Percentiles rank a stretch among this genome's conserved stretches.
Conservation (phyloP, 192 early-diverging fungal species). For the Nowakowskiella sp. region DNA sequence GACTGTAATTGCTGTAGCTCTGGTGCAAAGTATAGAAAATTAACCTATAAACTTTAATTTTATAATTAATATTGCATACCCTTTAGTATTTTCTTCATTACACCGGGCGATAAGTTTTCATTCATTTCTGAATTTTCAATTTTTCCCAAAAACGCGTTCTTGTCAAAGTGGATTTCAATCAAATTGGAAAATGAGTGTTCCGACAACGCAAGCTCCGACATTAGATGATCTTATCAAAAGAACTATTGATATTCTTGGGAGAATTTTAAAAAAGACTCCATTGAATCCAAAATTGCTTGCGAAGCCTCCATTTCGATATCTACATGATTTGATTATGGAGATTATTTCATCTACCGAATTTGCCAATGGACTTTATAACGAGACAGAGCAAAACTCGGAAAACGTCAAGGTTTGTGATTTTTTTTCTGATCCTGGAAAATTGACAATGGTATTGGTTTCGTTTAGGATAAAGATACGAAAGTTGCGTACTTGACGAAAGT, state of each 20-base stretch:
- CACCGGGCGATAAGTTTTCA: no score
- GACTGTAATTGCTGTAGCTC: conserved; percentile 49
- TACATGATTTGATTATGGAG: conserved; percentile 50
- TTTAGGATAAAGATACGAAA: conserved; percentile 53
- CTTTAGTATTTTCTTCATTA: no score
- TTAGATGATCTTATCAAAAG: conserved; percentile 39
- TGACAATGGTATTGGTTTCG: not conserved
- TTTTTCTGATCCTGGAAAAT: not conserved
- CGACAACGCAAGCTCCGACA: conserved; percentile 12
- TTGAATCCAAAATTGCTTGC: conserved; percentile 45
- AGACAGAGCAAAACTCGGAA: conserved; percentile 42
- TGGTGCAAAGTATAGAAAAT: no score
- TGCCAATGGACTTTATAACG: conserved; percentile 38
- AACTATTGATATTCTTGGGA: conserved; percentile 32
- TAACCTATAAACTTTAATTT: no score
- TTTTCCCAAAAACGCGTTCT: no score
- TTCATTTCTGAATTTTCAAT: no score
- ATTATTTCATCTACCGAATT: conserved; percentile 27
- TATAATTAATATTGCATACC: no score
- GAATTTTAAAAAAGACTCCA: conserved; percentile 45
- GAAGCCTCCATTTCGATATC: conserved; percentile 55
- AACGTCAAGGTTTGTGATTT: conserved; percentile 38
- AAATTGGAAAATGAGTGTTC: no score
- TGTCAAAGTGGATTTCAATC: no score
- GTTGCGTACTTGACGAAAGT: conserved; percentile 45